Conservation (phyloP, 306 rosid genomes). For the Potentilla sterilis region DNA sequence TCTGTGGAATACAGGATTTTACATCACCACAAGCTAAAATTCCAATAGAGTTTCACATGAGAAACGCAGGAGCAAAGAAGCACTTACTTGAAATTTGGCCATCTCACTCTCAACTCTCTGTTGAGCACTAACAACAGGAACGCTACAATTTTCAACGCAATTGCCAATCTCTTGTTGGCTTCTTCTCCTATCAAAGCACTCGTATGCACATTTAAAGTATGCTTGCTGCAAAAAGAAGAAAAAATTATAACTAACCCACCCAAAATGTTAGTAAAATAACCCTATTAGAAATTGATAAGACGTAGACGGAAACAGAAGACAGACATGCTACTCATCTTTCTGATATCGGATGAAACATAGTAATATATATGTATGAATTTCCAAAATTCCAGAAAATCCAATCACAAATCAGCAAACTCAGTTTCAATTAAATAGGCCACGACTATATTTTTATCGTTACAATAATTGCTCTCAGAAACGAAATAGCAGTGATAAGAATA, state of each 20-base stretch:
- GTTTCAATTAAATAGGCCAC: too few species aligned
- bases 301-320: too few species aligned
- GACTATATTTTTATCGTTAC: too few species aligned
- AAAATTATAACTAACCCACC: too few species aligned
- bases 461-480: too few species aligned
- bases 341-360: too few species aligned
- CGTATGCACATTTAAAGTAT: constrained; percentile 84
- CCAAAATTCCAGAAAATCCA: background rate
- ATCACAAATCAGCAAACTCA: too few species aligned
- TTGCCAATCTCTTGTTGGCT: constrained; percentile 68
- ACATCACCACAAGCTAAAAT: background rate
- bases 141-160: constrained; percentile 75
- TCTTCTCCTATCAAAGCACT: constrained; percentile 83
- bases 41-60: background rate
- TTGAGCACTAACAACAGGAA: constrained; percentile 74
- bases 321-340: too few species aligned
- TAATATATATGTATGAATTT: too few species aligned
- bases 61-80: background rate
- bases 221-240: constrained; percentile 64
- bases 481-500: background rate
- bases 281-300: too few species aligned
- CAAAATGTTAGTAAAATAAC: too few species aligned
- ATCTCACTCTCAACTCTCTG: constrained; percentile 82
- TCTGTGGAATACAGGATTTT: too few species aligned
- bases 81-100: constrained; percentile 81